Evolutionary conservation across 73 alveolate species (phyloP).

Genomic region (Breviolum minutum): DNA sequence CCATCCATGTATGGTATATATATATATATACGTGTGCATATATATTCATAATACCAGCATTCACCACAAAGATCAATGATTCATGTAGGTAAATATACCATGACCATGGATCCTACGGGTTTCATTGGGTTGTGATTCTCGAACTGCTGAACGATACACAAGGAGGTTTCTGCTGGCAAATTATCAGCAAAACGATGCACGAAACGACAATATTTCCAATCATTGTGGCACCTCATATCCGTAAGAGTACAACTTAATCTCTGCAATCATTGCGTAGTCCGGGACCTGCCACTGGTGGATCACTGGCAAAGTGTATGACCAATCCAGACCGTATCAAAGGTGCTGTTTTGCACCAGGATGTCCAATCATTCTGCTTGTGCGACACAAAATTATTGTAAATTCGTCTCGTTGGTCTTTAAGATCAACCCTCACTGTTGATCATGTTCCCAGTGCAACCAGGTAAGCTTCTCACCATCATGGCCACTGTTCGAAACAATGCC

Average conservation of each 20-base stretch:
- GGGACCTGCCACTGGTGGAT: slow-evolving; percentile 96
- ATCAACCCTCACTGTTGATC: too few relatives aligned
- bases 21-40: too few relatives aligned
- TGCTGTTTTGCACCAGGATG: too few relatives aligned
- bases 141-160: background rate
- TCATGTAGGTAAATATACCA: too few relatives aligned
- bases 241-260: slow-evolving; percentile 98
- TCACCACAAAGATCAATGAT: too few relatives aligned
- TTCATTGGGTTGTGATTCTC: background rate
- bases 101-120: too few relatives aligned
- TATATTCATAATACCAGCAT: too few relatives aligned
- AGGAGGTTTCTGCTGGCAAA: background rate
- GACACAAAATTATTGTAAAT: background rate
- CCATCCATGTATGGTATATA: too few relatives aligned
- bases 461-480: slow-evolving; percentile 98
- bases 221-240: slow-evolving; percentile 98
- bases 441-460: background rate
- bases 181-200: background rate
- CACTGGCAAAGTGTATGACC: too few relatives aligned
- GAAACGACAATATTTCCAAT: background rate
- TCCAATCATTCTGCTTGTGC: too few relatives aligned
- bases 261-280: slow-evolving; percentile 98
- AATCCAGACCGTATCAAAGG: too few relatives aligned
- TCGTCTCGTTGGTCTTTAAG: background rate
- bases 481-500: slow-evolving; percentile 99